phyloP scores from a whole-genome alignment of 345 rosid species.

The Salix brachista region DNA sequence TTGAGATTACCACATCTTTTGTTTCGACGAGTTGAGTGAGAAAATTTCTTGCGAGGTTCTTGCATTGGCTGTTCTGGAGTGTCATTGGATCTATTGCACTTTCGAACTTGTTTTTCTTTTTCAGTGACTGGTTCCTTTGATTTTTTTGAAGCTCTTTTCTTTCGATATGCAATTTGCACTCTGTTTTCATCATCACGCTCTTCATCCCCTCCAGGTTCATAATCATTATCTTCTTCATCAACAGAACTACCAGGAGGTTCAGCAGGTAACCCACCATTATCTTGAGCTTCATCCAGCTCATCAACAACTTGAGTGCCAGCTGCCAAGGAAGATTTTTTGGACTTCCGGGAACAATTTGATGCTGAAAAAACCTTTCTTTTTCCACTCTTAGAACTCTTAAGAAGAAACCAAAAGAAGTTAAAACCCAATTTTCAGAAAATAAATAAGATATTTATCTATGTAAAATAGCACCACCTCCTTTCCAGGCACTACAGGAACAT shows the following conservation, averaged over 20 bases:
- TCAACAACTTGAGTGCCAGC: conserved; percentile 26
- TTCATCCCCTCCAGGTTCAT: conserved; percentile 12
- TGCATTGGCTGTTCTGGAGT: conserved; percentile 35
- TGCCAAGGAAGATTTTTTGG: conserved; percentile 11
- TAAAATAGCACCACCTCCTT: conserved; percentile 35
- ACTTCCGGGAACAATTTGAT: conserved; percentile 13
- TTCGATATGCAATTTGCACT: conserved; percentile 24
- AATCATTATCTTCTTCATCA: conserved; percentile 27
- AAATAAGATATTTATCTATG: background rate
- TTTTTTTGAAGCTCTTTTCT: conserved; percentile 31
- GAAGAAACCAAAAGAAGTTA: conserved; percentile 2
- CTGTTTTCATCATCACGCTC: conserved; percentile 21
- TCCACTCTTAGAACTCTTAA: conserved; percentile 19
- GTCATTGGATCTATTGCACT: conserved; percentile 35
- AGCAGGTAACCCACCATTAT: conserved; percentile 17
- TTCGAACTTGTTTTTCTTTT: conserved; percentile 33
- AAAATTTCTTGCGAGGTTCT: conserved; percentile 53
- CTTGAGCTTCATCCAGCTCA: conserved; percentile 34
- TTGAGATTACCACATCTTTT: conserved; percentile 46
- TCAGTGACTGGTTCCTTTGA: conserved; percentile 28
- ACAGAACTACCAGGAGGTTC: conserved; percentile 24
- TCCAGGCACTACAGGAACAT: conserved; percentile 24
- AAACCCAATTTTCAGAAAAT: background rate
- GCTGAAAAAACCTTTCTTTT: conserved; percentile 18
- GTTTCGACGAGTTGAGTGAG: conserved; percentile 67